Evolutionary conservation across 164 flowering plant genomes (phyloP).

Genomic region (Kalanchoe fedtschenkoi): DNA sequence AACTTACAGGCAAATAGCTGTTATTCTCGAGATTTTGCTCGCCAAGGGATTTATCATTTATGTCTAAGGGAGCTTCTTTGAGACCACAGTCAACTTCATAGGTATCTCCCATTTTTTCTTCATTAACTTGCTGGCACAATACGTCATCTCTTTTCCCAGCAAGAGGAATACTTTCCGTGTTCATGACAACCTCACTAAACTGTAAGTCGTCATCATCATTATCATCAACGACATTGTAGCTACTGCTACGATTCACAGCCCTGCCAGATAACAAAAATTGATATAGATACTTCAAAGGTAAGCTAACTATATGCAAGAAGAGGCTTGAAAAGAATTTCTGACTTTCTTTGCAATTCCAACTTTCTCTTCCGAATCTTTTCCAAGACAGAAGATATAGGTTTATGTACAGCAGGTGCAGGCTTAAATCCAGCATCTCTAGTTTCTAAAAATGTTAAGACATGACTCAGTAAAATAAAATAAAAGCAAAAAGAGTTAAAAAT

Average conservation of each 20-base stretch:
- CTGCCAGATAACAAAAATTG: slow-evolving; percentile 18
- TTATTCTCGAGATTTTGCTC: slow-evolving; percentile 12
- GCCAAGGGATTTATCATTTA: neutral
- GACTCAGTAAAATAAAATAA: neutral
- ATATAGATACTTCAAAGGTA: neutral
- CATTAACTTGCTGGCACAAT: slow-evolving; percentile 9
- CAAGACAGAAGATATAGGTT: slow-evolving; percentile 72
- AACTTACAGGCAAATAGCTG: slow-evolving; percentile 9
- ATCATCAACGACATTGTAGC: slow-evolving; percentile 6
- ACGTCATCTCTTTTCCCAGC: slow-evolving; percentile 10
- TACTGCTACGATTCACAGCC: slow-evolving; percentile 13
- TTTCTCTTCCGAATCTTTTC: slow-evolving; percentile 78
- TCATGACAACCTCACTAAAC: slow-evolving; percentile 12
- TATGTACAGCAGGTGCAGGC: slow-evolving; percentile 50
- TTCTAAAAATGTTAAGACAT: slow-evolving; percentile 26
- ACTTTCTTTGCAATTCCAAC: slow-evolving; percentile 59
- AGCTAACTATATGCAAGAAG: neutral
- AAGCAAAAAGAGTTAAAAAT: neutral
- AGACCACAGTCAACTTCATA: slow-evolving; percentile 10
- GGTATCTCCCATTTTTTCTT: slow-evolving; percentile 14
- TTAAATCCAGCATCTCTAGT: slow-evolving; percentile 65
- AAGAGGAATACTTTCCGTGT: slow-evolving; percentile 9
- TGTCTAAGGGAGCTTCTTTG: slow-evolving; percentile 5
- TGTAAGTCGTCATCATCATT: slow-evolving; percentile 9
- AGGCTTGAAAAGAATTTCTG: slow-evolving; percentile 10